Evolutionary conservation across 306 rosid species (phyloP).

Genomic region (Amphicarpaea edgeworthii): DNA sequence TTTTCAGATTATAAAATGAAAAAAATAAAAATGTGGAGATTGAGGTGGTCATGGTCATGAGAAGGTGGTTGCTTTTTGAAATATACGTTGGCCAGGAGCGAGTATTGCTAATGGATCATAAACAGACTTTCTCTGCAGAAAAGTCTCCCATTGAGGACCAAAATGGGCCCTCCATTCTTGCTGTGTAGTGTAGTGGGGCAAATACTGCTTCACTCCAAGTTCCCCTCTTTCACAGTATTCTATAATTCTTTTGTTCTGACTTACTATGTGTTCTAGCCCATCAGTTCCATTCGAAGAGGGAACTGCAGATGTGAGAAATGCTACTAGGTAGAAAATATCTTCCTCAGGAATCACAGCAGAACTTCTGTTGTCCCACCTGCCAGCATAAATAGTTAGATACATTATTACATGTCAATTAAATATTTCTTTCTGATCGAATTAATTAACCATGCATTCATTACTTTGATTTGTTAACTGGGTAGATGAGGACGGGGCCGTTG

Average conservation of each 20-base stretch:
- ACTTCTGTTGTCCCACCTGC: conserved; percentile 91
- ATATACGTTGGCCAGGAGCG: conserved; percentile 93
- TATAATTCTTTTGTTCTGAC: conserved; percentile 83
- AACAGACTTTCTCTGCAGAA: conserved; percentile 70
- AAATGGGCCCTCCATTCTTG: conserved; percentile 90
- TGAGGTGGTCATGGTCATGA: conserved; percentile 52
- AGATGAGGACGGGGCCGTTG: conserved; percentile 85
- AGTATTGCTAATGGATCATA: conserved; percentile 94
- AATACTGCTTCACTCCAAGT: conserved; percentile 88
- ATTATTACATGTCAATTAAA: conserved; percentile 42
- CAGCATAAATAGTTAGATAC: conserved; percentile 38
- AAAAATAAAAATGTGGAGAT: not conserved
- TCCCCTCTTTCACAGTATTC: conserved; percentile 72
- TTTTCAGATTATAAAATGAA: conserved; percentile 11
- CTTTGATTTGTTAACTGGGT: conserved; percentile 90
- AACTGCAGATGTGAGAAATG: conserved; percentile 87
- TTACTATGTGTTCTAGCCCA: conserved; percentile 80
- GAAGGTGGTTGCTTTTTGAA: conserved; percentile 71
- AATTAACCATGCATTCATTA: too few relatives aligned
- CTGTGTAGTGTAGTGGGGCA: conserved; percentile 81
- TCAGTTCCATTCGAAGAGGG: conserved; percentile 80
- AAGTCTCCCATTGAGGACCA: conserved; percentile 82
- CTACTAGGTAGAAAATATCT: conserved; percentile 84
- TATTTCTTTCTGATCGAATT: conserved; percentile 34
- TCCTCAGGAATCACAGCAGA: conserved; percentile 81